Evolutionary conservation across 257 asterid species (phyloP).

Genomic region (Solanum dulcamara): DNA sequence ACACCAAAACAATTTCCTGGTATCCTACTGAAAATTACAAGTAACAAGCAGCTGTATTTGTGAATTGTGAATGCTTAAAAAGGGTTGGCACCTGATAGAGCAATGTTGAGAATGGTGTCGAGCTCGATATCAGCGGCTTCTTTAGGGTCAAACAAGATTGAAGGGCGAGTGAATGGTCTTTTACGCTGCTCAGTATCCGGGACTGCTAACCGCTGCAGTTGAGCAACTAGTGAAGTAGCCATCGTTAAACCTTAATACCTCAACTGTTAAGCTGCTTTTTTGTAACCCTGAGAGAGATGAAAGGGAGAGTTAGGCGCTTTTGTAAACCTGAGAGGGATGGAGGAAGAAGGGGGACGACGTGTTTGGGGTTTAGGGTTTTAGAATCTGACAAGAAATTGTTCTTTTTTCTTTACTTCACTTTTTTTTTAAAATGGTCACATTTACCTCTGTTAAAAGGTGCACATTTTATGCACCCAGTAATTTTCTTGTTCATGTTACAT

Average conservation of each 20-base stretch:
- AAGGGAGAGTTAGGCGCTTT: background rate
- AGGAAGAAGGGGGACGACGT: background rate
- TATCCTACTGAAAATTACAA: background rate
- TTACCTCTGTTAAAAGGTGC: too few relatives aligned
- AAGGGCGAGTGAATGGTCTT: conserved; percentile 62
- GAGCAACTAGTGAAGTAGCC: conserved; percentile 62
- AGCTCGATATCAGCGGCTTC: conserved; percentile 74
- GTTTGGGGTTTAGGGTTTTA: background rate
- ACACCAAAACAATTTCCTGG: background rate
- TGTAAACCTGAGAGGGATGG: background rate
- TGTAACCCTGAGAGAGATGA: background rate
- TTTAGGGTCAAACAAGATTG: conserved; percentile 60
- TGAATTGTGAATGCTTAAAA: background rate
- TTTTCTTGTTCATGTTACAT: too few relatives aligned
- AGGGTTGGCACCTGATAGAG: conserved; percentile 40
- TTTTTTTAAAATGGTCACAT: too few relatives aligned
- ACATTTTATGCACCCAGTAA: too few relatives aligned
- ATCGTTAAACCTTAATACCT: conserved; percentile 4
- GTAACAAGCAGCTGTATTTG: background rate
- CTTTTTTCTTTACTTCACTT: background rate
- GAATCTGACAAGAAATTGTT: background rate
- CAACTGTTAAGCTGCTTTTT: background rate
- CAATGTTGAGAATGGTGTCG: conserved; percentile 40
- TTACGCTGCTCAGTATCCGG: conserved; percentile 58
- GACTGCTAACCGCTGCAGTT: conserved; percentile 45